phyloP scores from a whole-genome alignment of 116 monocot species.

The Papilionanthe hybrid region DNA sequence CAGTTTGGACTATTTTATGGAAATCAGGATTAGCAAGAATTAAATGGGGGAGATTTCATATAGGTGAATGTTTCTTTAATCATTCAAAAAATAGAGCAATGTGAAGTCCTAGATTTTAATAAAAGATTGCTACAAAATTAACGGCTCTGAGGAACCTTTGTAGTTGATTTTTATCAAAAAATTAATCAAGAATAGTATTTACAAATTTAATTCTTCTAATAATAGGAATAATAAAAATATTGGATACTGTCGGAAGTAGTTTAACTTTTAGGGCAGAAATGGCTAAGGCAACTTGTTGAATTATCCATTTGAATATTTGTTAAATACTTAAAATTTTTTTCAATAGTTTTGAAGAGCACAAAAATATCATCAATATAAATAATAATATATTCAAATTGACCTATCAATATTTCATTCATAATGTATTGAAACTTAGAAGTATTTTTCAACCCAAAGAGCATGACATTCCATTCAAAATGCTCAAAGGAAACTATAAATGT shows the following conservation, averaged over 20 bases:
- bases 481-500: neutral
- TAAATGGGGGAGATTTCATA: neutral
- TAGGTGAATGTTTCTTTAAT: neutral
- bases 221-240: neutral
- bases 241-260: neutral
- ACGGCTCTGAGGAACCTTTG: neutral
- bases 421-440: neutral
- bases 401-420: neutral
- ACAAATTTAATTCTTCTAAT: neutral
- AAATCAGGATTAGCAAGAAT: neutral
- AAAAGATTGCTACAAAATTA: too few species aligned
- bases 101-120: too few species aligned
- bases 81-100: neutral
- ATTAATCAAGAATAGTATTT: neutral
- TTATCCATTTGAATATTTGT: neutral
- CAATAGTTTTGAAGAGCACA: neutral
- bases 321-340: neutral
- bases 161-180: neutral
- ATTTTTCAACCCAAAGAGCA: neutral
- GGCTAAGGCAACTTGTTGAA: neutral
- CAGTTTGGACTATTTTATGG: too few species aligned
- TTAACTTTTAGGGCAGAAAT: neutral
- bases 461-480: neutral
- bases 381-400: neutral
- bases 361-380: neutral